Evolutionary conservation across 177 flowering plant genomes (phyloP).

Genomic region (Vitis hybrid): DNA sequence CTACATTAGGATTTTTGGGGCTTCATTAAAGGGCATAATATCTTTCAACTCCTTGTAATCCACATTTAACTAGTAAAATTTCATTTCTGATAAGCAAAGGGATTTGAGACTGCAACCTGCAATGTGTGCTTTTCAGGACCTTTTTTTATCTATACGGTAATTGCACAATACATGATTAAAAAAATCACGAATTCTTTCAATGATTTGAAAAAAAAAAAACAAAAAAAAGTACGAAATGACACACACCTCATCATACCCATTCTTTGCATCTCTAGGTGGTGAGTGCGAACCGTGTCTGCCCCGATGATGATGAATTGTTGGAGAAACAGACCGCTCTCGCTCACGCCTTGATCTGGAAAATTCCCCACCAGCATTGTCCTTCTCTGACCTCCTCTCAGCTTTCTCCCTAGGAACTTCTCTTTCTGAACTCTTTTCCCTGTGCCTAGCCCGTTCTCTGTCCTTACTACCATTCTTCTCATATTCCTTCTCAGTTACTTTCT

Average conservation of each 20-base stretch:
- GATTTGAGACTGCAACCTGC: no score
- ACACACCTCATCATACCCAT: constrained; percentile 71
- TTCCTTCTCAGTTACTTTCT: constrained; percentile 35
- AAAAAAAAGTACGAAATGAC: constrained; percentile 45
- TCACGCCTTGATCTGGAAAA: constrained; percentile 39
- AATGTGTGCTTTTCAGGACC: no score
- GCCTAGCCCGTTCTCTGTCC: constrained; percentile 40
- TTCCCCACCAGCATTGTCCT: constrained; percentile 34
- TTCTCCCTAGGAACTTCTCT: constrained; percentile 37
- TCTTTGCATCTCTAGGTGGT: constrained; percentile 39
- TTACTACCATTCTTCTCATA: constrained; percentile 27
- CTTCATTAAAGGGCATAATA: no score
- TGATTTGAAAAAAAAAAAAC: background rate
- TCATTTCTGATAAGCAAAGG: no score
- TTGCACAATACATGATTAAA: no score
- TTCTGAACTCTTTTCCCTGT: constrained; percentile 38
- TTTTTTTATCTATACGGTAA: no score
- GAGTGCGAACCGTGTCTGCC: constrained; percentile 55
- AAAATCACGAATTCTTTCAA: background rate
- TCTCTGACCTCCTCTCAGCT: constrained; percentile 43
- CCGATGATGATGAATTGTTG: constrained; percentile 46
- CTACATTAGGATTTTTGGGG: no score
- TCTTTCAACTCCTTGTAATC: no score
- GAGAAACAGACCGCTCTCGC: constrained; percentile 44
- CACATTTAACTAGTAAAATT: no score